Conservation (phyloP, 345 rosid species). For the Raphanus sativus region DNA sequence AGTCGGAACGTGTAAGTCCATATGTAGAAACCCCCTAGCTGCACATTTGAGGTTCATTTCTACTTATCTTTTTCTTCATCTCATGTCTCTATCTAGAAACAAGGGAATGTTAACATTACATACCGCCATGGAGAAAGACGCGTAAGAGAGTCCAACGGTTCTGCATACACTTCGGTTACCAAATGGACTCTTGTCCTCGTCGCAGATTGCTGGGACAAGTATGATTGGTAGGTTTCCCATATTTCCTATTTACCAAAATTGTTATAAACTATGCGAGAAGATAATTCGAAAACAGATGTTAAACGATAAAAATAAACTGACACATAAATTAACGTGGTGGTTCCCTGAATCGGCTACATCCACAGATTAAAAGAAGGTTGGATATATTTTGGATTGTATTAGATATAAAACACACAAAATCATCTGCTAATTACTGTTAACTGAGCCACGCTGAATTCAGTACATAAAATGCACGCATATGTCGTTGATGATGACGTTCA, state of each 20-base stretch:
- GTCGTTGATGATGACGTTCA: background rate
- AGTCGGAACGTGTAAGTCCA: slow-evolving; percentile 81
- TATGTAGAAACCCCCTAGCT: slow-evolving; percentile 94
- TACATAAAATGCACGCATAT: background rate
- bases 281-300: background rate
- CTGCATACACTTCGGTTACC: slow-evolving; percentile 56
- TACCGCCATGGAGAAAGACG: slow-evolving; percentile 99
- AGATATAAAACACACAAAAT: background rate
- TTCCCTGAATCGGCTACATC: background rate
- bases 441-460: background rate
- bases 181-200: slow-evolving; percentile 77
- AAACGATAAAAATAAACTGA: background rate
- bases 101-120: background rate
- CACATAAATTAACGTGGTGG: background rate
- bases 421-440: background rate
- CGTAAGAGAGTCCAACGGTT: slow-evolving; percentile 71
- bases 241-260: slow-evolving; percentile 49
- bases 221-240: slow-evolving; percentile 85
- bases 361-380: background rate
- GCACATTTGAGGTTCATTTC: slow-evolving; percentile 19
- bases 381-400: background rate
- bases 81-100: background rate
- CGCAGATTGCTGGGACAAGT: slow-evolving; percentile 78
- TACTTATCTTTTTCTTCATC: background rate
- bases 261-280: background rate